Percentiles rank a stretch among this genome's conserved stretches.
These are phyloP conservation scores for Exserohilum rostratum DNA, from an alignment of 2,329 filamentous ascomycete species.

Conservation along the genomic window DNA sequence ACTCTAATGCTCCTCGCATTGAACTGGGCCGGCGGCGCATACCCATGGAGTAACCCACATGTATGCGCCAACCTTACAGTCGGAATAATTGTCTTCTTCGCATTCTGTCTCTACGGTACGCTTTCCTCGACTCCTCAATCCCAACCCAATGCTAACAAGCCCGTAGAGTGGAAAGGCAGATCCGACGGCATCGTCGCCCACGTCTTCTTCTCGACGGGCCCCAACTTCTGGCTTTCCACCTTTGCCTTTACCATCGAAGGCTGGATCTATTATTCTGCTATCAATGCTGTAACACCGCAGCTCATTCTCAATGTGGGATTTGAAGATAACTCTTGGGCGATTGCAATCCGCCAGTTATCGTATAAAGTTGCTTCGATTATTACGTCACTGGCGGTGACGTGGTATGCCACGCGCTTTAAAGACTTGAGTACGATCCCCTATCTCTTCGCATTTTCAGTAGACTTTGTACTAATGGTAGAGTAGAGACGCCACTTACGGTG, in stretches of 20 bases:
- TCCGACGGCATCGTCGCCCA: slow-evolving; percentile 62
- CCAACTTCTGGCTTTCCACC: slow-evolving; percentile 61
- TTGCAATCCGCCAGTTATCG: slow-evolving; percentile 37
- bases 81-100: slow-evolving; percentile 31
- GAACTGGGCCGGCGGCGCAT: slow-evolving; percentile 40
- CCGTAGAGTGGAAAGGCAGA: slow-evolving; percentile 62
- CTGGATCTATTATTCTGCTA: slow-evolving; percentile 59
- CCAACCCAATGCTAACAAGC: neutral
- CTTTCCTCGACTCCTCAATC: neutral
- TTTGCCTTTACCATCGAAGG: slow-evolving; percentile 65
- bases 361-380: slow-evolving; percentile 35
- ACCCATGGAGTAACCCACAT: slow-evolving; percentile 33
- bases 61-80: slow-evolving; percentile 32
- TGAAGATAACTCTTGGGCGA: slow-evolving; percentile 39
- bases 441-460: neutral
- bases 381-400: slow-evolving; percentile 31
- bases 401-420: slow-evolving; percentile 37
- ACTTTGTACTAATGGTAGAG: neutral
- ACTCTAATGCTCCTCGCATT: slow-evolving; percentile 38
- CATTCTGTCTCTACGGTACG: slow-evolving; percentile 38
- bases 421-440: slow-evolving; percentile 29
- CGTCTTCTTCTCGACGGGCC: slow-evolving; percentile 60
- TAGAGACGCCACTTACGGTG: slow-evolving; percentile 33
- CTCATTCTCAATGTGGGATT: slow-evolving; percentile 41
- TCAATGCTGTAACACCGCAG: slow-evolving; percentile 41